Percentiles rank a stretch among this genome's conserved stretches.
Evolutionary conservation across 2,329 filamentous ascomycete species (phyloP).

Genomic region (Curvularia lunata): DNA sequence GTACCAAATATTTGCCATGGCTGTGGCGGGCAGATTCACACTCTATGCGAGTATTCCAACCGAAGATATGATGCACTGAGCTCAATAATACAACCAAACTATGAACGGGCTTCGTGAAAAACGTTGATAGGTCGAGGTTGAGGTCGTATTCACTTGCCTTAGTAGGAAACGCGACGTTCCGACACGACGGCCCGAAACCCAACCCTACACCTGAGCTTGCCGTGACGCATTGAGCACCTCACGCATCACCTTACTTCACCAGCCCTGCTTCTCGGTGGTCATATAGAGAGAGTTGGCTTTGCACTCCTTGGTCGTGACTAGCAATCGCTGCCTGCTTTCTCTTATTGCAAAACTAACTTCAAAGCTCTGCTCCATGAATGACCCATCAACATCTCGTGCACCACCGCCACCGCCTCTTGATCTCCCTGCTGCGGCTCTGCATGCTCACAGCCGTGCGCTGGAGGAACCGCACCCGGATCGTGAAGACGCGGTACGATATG

Average conservation of each 20-base stretch:
- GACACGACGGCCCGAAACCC: conserved; percentile 1
- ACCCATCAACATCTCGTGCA: conserved; percentile 12
- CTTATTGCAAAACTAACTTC: not conserved
- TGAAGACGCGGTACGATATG: conserved; percentile 26
- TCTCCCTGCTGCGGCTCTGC: conserved; percentile 21
- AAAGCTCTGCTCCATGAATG: conserved; percentile 13
- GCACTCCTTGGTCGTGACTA: not conserved
- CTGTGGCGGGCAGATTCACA: too few species aligned
- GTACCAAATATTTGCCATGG: too few species aligned
- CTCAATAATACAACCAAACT: too few species aligned
- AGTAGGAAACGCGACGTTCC: not conserved
- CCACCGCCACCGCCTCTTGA: conserved; percentile 16
- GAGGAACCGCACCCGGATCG: conserved; percentile 26
- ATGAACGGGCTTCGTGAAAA: too few species aligned
- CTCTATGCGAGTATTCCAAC: too few species aligned
- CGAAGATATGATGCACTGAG: too few species aligned
- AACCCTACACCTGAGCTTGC: not conserved
- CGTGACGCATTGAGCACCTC: not conserved
- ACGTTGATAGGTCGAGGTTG: too few species aligned
- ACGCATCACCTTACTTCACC: not conserved
- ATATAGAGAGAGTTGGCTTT: not conserved
- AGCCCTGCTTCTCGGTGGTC: not conserved
- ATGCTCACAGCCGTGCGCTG: conserved; percentile 10
- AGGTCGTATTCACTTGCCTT: not conserved
- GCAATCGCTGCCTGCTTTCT: not conserved